Evolutionary conservation across 2,329 filamentous ascomycete species (phyloP).

Genomic region (Microcera coccophila): DNA sequence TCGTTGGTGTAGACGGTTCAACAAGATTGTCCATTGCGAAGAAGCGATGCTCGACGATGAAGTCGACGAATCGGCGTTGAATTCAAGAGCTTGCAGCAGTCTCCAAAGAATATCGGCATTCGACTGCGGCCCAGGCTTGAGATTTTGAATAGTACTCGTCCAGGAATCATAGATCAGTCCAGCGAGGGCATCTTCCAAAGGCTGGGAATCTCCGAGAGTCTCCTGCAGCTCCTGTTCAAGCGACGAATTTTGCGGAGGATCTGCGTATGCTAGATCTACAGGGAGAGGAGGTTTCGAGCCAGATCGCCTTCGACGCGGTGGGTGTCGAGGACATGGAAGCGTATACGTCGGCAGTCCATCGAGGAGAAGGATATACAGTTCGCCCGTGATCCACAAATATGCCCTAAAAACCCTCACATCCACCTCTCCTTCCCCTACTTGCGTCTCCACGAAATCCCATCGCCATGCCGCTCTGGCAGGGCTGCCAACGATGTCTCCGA

Average conservation of each 20-base stretch:
- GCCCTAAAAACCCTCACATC: slow-evolving; percentile 18
- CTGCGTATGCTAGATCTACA: no score
- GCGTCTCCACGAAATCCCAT: slow-evolving; percentile 16
- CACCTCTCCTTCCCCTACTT: not conserved
- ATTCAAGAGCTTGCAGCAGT: slow-evolving; percentile 22
- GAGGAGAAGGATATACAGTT: slow-evolving; percentile 21
- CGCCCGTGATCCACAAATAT: slow-evolving; percentile 15
- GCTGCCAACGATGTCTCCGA: slow-evolving; percentile 1
- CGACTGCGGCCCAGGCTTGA: slow-evolving; percentile 14
- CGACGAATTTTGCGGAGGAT: slow-evolving; percentile 2
- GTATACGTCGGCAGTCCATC: slow-evolving; percentile 17
- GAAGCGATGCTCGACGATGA: no score
- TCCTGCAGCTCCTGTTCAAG: slow-evolving; percentile 21
- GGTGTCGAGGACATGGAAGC: slow-evolving; percentile 2
- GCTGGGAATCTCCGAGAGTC: slow-evolving; percentile 12
- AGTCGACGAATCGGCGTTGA: slow-evolving; percentile 19
- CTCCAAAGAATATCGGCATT: slow-evolving; percentile 17
- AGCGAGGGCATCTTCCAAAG: slow-evolving; percentile 18
- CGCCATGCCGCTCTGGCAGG: slow-evolving; percentile 11
- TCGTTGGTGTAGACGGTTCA: slow-evolving; percentile 20
- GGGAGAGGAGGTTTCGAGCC: not conserved
- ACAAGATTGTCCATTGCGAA: slow-evolving; percentile 17
- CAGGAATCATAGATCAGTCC: slow-evolving; percentile 27
- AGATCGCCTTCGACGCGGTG: slow-evolving; percentile 4
- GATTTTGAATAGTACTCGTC: slow-evolving; percentile 20